phyloP scores from a whole-genome alignment of 495 filamentous ascomycete species.

The Aspergillus nanangensis region DNA sequence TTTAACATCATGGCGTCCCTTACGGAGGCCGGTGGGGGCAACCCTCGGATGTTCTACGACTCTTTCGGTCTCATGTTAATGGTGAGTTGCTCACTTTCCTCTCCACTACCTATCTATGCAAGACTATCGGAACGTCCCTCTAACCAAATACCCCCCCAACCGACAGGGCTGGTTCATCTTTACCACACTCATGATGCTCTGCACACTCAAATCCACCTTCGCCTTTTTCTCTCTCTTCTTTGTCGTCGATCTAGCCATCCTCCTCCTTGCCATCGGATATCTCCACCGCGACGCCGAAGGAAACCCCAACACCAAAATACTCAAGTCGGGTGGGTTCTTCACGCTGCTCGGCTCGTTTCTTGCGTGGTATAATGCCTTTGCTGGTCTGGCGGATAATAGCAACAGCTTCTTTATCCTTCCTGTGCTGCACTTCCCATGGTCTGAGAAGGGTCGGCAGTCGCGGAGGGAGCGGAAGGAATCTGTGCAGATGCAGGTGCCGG shows the following conservation, averaged over 20 bases:
- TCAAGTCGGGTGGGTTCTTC: conserved; percentile 75
- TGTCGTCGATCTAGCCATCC: conserved; percentile 76
- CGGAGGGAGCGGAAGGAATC: not conserved
- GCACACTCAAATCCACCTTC: conserved; percentile 83
- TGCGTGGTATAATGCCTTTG: conserved; percentile 89
- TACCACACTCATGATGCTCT: conserved; percentile 73
- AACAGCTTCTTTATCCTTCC: conserved; percentile 88
- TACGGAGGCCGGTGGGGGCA: conserved; percentile 35
- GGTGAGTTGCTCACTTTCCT: conserved; percentile 31
- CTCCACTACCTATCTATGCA: not conserved
- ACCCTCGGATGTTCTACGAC: conserved; percentile 48
- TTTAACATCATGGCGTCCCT: conserved; percentile 50
- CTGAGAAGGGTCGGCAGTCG: conserved; percentile 65
- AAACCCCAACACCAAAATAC: conserved; percentile 40
- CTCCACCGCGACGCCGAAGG: conserved; percentile 40
- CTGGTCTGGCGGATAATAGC: conserved; percentile 74
- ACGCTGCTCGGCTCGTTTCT: conserved; percentile 76
- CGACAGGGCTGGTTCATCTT: conserved; percentile 82
- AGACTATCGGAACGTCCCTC: too few species aligned
- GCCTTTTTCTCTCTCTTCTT: conserved; percentile 91
- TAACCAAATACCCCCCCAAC: not conserved
- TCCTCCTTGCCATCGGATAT: conserved; percentile 69
- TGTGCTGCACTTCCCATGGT: conserved; percentile 92
- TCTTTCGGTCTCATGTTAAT: conserved; percentile 75
- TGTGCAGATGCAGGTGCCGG: too few species aligned